Evolutionary conservation across 2,329 filamentous ascomycete species (phyloP).

Genomic region (Coniochaeta sp.): DNA sequence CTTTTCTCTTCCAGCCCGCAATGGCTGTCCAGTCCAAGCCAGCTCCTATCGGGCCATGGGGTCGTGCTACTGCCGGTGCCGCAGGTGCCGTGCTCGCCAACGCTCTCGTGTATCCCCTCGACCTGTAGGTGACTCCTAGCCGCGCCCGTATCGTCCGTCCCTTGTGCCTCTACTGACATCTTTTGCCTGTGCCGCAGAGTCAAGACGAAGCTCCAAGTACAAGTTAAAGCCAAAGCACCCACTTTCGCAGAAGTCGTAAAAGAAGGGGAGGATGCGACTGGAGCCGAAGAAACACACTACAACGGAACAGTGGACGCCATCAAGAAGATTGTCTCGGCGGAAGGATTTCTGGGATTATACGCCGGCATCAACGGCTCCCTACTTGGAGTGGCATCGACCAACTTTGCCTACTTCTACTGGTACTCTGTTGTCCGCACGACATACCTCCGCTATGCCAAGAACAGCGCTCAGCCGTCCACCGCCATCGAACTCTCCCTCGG

Average conservation of each 20-base stretch:
- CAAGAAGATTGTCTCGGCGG: conserved; percentile 69
- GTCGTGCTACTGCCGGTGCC: conserved; percentile 83
- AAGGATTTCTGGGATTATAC: conserved; percentile 79
- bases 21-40: conserved; percentile 58
- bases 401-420: conserved; percentile 99
- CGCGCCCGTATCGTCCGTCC: neutral
- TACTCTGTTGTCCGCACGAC: conserved; percentile 81
- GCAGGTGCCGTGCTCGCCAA: conserved; percentile 92
- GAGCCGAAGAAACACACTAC: conserved; percentile 62
- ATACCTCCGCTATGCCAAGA: conserved; percentile 58
- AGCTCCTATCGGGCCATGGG: conserved; percentile 77
- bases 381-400: conserved; percentile 89
- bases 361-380: conserved; percentile 80
- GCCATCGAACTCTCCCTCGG: conserved; percentile 77
- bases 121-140: conserved; percentile 61
- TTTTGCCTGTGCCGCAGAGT: conserved; percentile 48
- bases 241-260: conserved; percentile 34
- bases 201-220: conserved; percentile 93
- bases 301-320: conserved; percentile 83
- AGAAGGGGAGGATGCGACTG: conserved; percentile 18
- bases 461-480: conserved; percentile 57
- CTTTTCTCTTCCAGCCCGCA: neutral
- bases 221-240: conserved; percentile 60
- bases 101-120: conserved; percentile 88
- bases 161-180: conserved; percentile 1